These are phyloP conservation scores for Melaleuca quinquenervia DNA, from an alignment of 345 rosid species.

Conservation along the genomic window DNA sequence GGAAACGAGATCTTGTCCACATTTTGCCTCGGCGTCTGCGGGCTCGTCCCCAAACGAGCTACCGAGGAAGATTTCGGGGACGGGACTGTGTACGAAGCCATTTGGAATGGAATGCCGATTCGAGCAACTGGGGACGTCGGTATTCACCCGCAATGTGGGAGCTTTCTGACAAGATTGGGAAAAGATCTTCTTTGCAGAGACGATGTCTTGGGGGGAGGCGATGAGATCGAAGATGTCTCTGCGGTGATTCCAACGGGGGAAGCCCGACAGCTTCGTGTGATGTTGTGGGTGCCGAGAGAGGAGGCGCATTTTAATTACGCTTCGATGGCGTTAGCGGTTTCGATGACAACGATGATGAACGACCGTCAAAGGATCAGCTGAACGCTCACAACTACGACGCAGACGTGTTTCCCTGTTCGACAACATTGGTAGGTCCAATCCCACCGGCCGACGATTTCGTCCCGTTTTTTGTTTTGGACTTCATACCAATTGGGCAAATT, in stretches of 20 bases:
- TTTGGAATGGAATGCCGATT: slow-evolving; percentile 7
- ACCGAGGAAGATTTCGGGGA: slow-evolving; percentile 48
- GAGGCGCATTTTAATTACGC: neutral
- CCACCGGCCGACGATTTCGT: neutral
- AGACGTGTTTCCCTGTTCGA: neutral
- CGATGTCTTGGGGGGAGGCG: neutral
- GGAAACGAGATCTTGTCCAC: slow-evolving; percentile 17
- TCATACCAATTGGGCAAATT: neutral
- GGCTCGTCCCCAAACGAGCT: slow-evolving; percentile 31
- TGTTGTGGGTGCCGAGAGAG: neutral
- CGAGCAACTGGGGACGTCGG: neutral
- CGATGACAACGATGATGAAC: neutral
- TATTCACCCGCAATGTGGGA: neutral
- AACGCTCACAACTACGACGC: neutral
- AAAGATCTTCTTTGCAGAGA: neutral
- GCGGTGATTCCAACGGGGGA: neutral
- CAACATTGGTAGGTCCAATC: neutral
- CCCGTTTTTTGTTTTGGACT: neutral
- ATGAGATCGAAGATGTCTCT: neutral
- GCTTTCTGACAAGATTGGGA: neutral
- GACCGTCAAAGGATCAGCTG: neutral
- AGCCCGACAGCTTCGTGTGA: neutral
- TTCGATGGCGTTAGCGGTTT: neutral
- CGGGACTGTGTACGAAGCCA: slow-evolving; percentile 59
- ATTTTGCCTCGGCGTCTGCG: slow-evolving; percentile 2